Percentiles rank a stretch among this genome's conserved stretches.
phyloP scores from a whole-genome alignment of 495 filamentous ascomycete genomes.

The Cladorrhinum samala region DNA sequence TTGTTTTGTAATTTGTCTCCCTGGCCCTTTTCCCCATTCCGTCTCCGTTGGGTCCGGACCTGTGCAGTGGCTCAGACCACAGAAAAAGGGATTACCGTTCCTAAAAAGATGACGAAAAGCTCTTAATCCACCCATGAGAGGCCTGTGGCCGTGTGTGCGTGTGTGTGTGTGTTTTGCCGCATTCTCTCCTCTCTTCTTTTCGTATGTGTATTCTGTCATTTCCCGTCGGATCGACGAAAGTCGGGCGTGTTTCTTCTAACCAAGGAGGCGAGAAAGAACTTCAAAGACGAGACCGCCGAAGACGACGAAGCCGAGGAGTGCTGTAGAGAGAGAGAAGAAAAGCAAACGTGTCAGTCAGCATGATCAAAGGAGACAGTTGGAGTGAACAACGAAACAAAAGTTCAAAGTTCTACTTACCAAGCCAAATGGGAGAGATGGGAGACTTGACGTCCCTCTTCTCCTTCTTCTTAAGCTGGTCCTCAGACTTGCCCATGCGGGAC shows the following conservation, averaged over 20 bases:
- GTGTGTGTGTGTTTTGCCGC: not conserved
- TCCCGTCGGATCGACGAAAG: too few species aligned
- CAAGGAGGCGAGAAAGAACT: conserved; percentile 68
- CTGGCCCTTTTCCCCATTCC: too few species aligned
- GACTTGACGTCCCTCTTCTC: conserved; percentile 59
- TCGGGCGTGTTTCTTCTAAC: conserved; percentile 23
- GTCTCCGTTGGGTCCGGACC: too few species aligned
- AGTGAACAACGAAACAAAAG: not conserved
- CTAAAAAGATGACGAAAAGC: too few species aligned
- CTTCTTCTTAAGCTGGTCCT: conserved; percentile 60
- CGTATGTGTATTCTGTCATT: not conserved
- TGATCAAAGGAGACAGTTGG: not conserved
- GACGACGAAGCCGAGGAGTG: conserved; percentile 71
- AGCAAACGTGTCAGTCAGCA: too few species aligned
- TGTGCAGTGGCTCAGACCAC: too few species aligned
- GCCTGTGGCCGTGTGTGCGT: too few species aligned
- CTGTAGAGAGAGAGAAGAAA: conserved; percentile 39
- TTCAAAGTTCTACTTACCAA: conserved; percentile 77
- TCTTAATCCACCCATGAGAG: too few species aligned
- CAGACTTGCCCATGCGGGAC: conserved; percentile 75
- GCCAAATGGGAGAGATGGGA: conserved; percentile 72
- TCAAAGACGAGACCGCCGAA: conserved; percentile 83
- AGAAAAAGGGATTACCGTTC: too few species aligned
- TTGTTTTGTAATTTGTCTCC: too few species aligned
- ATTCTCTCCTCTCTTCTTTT: not conserved